Evolutionary conservation across 2,329 filamentous ascomycete species (phyloP).

Genomic region (Aaosphaeria pasadenensis): DNA sequence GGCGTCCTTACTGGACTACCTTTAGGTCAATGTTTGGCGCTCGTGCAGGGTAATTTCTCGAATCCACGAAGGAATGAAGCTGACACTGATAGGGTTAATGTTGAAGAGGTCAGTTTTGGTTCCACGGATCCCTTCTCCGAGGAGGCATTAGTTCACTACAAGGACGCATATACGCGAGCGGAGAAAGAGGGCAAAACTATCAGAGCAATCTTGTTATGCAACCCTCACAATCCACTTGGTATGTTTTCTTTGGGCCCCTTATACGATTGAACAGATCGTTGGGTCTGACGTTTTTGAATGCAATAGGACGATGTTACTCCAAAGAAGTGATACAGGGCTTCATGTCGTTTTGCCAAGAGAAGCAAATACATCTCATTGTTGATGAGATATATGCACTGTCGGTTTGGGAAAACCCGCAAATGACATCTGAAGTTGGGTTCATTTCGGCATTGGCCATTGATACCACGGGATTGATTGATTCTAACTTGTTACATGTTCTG

Average conservation of each 20-base stretch:
- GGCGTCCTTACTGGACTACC: conserved; percentile 30
- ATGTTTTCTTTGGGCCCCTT: too few relatives aligned
- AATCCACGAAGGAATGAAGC: too few relatives aligned
- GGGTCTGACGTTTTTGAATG: too few relatives aligned
- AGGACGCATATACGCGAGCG: too few relatives aligned
- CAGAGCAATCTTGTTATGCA: background rate
- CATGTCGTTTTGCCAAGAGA: conserved; percentile 25
- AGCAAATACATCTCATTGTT: conserved; percentile 29
- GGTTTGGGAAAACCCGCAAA: conserved; percentile 11
- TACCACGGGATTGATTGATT: conserved; percentile 7
- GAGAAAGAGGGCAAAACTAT: too few relatives aligned
- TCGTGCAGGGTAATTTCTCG: too few relatives aligned
- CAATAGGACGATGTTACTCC: conserved; percentile 27
- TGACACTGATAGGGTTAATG: too few relatives aligned
- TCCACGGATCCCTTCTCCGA: too few relatives aligned
- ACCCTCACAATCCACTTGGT: conserved; percentile 42
- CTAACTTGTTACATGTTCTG: conserved; percentile 24
- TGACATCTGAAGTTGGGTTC: conserved; percentile 11
- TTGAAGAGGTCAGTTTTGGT: too few relatives aligned
- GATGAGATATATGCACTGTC: conserved; percentile 40
- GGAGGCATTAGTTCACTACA: too few relatives aligned
- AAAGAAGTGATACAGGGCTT: conserved; percentile 14
- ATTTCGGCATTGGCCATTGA: conserved; percentile 20
- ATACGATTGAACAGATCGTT: too few relatives aligned
- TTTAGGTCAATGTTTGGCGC: background rate